Percentiles rank a stretch among this genome's conserved stretches.
phyloP scores from a whole-genome alignment of 177 flowering plant species.

The Telopea speciosissima region DNA sequence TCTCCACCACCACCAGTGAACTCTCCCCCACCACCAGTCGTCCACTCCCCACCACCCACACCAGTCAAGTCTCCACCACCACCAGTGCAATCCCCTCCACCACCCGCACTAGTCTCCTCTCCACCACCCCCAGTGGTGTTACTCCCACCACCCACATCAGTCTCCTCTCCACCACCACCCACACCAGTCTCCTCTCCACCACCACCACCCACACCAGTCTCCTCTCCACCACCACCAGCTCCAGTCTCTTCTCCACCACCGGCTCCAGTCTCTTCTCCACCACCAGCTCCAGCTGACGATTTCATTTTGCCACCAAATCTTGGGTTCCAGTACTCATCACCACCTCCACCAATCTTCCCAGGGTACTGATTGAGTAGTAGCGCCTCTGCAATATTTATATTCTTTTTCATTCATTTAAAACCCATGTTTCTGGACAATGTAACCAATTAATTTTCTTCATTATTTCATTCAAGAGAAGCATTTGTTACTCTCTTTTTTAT shows the following conservation, averaged over 20 bases:
- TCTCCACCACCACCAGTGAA: conserved; percentile 7
- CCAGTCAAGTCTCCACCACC: conserved; percentile 6
- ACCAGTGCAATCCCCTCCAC: background rate
- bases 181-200: conserved; percentile 2
- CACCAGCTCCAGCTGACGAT: conserved; percentile 17
- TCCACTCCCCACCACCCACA: conserved; percentile 4
- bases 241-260: conserved; percentile 3
- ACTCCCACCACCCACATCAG: background rate
- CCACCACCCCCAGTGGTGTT: background rate
- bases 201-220: conserved; percentile 6
- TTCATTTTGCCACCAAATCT: conserved; percentile 19
- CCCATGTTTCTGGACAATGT: background rate
- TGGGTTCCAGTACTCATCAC: conserved; percentile 27
- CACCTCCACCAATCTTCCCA: conserved; percentile 29
- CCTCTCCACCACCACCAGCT: conserved; percentile 9
- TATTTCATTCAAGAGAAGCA: background rate
- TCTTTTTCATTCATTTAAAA: background rate
- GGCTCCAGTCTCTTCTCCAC: background rate
- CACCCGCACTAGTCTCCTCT: background rate
- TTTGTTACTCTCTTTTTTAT: too few species aligned
- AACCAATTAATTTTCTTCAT: too few species aligned
- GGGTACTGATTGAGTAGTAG: conserved; percentile 20
- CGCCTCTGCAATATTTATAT: background rate
- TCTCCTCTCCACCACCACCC: conserved; percentile 6
- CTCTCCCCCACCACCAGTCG: conserved; percentile 10